Conservation (phyloP, 495 filamentous ascomycete genomes). For the Hyphodiscus hymeniophilus region DNA sequence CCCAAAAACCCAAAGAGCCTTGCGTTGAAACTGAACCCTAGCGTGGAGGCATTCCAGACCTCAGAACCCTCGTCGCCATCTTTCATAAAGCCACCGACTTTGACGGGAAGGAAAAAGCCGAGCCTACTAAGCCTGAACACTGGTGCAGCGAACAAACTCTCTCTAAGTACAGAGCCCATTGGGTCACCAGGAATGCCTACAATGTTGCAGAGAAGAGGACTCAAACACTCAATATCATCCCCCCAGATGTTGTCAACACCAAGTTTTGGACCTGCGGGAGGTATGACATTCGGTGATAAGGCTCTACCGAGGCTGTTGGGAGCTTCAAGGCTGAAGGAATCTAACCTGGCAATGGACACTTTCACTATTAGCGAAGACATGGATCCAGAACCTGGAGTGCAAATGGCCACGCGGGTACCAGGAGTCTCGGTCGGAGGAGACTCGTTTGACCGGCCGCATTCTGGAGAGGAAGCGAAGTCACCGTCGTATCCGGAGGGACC, state of each 20-base stretch:
- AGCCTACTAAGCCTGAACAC: slow-evolving; percentile 65
- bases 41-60: slow-evolving; percentile 25
- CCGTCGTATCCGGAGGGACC: slow-evolving; percentile 91
- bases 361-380: slow-evolving; percentile 58
- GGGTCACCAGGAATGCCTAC: slow-evolving; percentile 30
- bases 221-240: slow-evolving; percentile 49
- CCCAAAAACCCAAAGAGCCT: slow-evolving; percentile 89
- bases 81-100: slow-evolving; percentile 65
- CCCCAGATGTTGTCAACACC: slow-evolving; percentile 46
- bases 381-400: slow-evolving; percentile 57
- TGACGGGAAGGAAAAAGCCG: slow-evolving; percentile 60
- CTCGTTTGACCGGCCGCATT: slow-evolving; percentile 39
- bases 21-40: slow-evolving; percentile 67
- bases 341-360: slow-evolving; percentile 19
- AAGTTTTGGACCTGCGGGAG: slow-evolving; percentile 42
- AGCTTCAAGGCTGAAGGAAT: slow-evolving; percentile 27
- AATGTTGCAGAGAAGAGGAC: slow-evolving; percentile 42
- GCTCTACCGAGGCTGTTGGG: slow-evolving; percentile 34
- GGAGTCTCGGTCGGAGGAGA: slow-evolving; percentile 33
- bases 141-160: slow-evolving; percentile 33
- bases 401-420: slow-evolving; percentile 43
- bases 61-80: slow-evolving; percentile 76
- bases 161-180: slow-evolving; percentile 8
- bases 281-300: slow-evolving; percentile 45
- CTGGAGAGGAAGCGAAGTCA: slow-evolving; percentile 67